Percentiles rank a stretch among this genome's conserved stretches.
Conservation (phyloP, 192 early-diverging fungal genomes). For the Gaertneriomyces semiglobifer region DNA sequence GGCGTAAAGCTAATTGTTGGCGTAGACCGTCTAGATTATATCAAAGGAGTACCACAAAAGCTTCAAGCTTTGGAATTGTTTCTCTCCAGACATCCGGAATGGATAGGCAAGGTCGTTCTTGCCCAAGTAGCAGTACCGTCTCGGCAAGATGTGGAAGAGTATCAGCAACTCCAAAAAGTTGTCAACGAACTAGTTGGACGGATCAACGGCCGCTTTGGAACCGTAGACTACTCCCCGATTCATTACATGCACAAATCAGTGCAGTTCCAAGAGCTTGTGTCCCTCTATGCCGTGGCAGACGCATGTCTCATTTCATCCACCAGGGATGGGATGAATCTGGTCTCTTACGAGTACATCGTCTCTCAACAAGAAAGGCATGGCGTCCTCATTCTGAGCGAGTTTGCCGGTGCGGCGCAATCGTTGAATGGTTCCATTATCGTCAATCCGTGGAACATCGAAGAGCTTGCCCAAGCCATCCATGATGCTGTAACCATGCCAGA, state of each 20-base stretch:
- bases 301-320: slow-evolving; percentile 97
- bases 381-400: slow-evolving; percentile 94
- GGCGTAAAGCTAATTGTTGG: slow-evolving; percentile 90
- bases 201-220: slow-evolving; percentile 95
- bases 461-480: slow-evolving; percentile 82
- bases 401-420: slow-evolving; percentile 98
- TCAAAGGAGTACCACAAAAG: slow-evolving; percentile 99
- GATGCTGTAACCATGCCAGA: slow-evolving; percentile 92
- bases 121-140: slow-evolving; percentile 98
- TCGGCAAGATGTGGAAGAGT: slow-evolving; percentile 97
- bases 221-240: slow-evolving; percentile 96
- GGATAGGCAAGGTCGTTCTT: slow-evolving; percentile 82
- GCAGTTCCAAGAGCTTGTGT: slow-evolving; percentile 88
- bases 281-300: slow-evolving; percentile 94
- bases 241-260: slow-evolving; percentile 98
- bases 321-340: slow-evolving; percentile 99
- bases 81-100: slow-evolving; percentile 81
- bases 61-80: slow-evolving; percentile 94
- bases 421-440: slow-evolving; percentile 96
- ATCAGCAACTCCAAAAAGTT: slow-evolving; percentile 85
- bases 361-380: slow-evolving; percentile 85
- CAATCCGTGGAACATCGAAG: slow-evolving; percentile 99
- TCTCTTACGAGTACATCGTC: slow-evolving; percentile 96
- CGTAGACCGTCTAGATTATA: slow-evolving; percentile 98
- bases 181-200: slow-evolving; percentile 98